Evolutionary conservation across 805 yeast genomes (phyloP), one percentile per base, ranked within the genome.

Genomic region (Candida piceae): DNA sequence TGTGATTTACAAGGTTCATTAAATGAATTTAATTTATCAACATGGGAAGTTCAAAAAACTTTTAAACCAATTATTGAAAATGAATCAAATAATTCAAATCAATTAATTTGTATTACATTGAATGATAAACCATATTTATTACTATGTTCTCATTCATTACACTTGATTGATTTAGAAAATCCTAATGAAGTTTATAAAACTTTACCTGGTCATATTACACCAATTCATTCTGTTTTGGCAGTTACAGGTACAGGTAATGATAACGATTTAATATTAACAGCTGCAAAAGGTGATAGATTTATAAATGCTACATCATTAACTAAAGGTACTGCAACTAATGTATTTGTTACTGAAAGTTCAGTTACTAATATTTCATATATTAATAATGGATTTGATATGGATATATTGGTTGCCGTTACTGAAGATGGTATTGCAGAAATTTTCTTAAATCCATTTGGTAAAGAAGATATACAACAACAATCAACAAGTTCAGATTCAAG

Each of bases 271-370:
- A 76, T 87, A 48, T 58, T 84, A 29, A 80, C 93, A 9, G 45
- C 82, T 35, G 94, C 96, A 2, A 66, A 66, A 24, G 80, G 80
- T 42, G 97, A 89, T 58, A 72, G 97, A 48, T 87, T 85, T 57
- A 70, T 88, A 46, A 86, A 86, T 55, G 64, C 84, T 25, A 80
- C 82, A 53, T 72, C 81, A 9, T 38, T 77, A 2, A 60, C 66
- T 22, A 60, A 64, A 32, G 53, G 61, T 20, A 53, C 75, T 3
- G 66, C 80, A 3, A 60, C 63, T 17, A 59, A 69, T 7, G 84
- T 88, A 3, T 72, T 86, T 39, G 88, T 84, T 12, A 69, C 89
- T 3, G 83, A 81, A 44, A 67, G 86, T 12, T 74, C 83, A 34
- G 76, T 85, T 11, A 39, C 55, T 1, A 59, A 63, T 7, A 53